phyloP scores from a whole-genome alignment of 2,329 filamentous ascomycete genomes.

The Beauveria sp. region DNA sequence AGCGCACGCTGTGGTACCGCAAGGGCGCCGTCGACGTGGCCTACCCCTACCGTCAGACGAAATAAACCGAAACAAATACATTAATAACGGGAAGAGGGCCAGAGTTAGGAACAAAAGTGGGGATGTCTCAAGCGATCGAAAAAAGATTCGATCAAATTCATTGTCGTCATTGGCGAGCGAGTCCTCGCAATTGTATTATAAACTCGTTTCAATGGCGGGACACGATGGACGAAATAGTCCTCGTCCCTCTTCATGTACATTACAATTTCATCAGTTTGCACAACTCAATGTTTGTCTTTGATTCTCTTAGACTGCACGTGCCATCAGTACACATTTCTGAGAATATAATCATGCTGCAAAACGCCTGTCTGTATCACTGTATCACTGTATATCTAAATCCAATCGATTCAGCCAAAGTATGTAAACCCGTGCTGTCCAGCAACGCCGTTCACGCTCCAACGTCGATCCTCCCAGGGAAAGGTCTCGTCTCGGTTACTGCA shows the following conservation, averaged over 20 bases:
- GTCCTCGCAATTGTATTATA: no score
- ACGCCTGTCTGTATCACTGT: neutral
- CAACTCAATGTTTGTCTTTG: neutral
- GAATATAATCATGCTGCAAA: neutral
- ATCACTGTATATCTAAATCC: neutral
- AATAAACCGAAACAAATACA: slow-evolving; percentile 1
- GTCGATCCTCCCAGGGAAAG: slow-evolving; percentile 1
- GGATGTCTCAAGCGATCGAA: neutral
- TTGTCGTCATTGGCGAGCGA: no score
- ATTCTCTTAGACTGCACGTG: neutral
- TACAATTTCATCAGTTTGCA: neutral
- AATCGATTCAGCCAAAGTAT: slow-evolving; percentile 4
- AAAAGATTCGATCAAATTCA: no score
- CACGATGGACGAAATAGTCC: no score
- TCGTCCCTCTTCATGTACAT: no score
- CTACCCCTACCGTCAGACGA: slow-evolving; percentile 47
- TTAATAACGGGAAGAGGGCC: neutral
- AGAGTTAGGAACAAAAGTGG: no score
- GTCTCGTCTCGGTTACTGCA: neutral
- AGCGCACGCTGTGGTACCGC: slow-evolving; percentile 76
- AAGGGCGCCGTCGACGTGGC: slow-evolving; percentile 67
- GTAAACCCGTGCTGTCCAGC: slow-evolving; percentile 8
- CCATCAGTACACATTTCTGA: neutral
- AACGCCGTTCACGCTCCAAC: slow-evolving; percentile 11
- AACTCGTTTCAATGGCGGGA: no score